Evolutionary conservation across 2,329 filamentous ascomycete genomes (phyloP).

Genomic region (Verticillium isaacii): DNA sequence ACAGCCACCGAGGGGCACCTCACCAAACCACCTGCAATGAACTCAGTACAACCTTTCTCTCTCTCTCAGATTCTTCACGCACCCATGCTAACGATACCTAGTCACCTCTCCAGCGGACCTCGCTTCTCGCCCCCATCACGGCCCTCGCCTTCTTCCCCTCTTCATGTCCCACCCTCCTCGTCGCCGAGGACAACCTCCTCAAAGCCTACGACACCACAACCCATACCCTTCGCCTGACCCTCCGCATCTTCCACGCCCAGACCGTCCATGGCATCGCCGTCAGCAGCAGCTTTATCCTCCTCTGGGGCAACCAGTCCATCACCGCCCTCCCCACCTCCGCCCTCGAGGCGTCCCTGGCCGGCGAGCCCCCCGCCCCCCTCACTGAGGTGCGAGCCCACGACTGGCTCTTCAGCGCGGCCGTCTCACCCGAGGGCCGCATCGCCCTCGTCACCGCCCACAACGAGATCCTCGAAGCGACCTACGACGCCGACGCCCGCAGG

Average conservation of each 20-base stretch:
- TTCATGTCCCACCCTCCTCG: slow-evolving; percentile 34
- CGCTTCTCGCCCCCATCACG: slow-evolving; percentile 52
- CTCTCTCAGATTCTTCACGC: neutral
- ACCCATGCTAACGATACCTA: neutral
- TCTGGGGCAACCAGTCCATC: slow-evolving; percentile 69
- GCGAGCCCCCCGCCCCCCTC: slow-evolving; percentile 29
- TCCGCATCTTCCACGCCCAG: slow-evolving; percentile 61
- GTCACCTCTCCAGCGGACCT: slow-evolving; percentile 20
- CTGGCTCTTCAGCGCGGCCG: slow-evolving; percentile 47
- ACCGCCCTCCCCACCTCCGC: slow-evolving; percentile 31
- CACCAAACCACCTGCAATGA: neutral
- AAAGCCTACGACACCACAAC: slow-evolving; percentile 43
- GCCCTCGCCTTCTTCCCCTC: slow-evolving; percentile 48
- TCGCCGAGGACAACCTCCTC: slow-evolving; percentile 56
- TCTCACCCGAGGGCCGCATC: slow-evolving; percentile 29
- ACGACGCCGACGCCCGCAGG: slow-evolving; percentile 18
- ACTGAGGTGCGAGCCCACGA: slow-evolving; percentile 77
- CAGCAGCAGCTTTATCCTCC: slow-evolving; percentile 36
- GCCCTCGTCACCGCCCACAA: slow-evolving; percentile 84
- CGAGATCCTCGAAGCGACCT: slow-evolving; percentile 55
- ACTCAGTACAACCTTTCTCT: neutral
- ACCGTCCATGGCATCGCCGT: slow-evolving; percentile 69
- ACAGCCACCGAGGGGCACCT: neutral
- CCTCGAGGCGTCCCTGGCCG: slow-evolving; percentile 17
- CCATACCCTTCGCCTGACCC: slow-evolving; percentile 30